phyloP scores from a whole-genome alignment of 805 yeast genomes.

The Hanseniaspora valbyensis region DNA sequence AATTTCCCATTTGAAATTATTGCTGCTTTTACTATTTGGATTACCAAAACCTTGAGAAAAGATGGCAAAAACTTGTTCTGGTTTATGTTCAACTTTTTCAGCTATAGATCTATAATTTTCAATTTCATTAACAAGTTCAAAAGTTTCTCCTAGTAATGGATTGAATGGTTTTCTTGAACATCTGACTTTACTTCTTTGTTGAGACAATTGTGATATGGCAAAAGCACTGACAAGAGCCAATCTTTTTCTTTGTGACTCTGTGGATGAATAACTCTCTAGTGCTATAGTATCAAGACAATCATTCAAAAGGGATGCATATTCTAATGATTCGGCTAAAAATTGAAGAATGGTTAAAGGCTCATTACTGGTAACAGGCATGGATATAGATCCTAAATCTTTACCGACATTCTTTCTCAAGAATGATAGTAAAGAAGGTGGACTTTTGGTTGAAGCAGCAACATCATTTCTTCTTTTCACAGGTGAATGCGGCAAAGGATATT shows the following conservation, averaged over 20 bases:
- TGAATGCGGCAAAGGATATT: slow-evolving; percentile 53
- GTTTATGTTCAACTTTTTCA: slow-evolving; percentile 84
- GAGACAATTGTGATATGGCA: slow-evolving; percentile 64
- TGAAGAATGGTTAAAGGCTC: slow-evolving; percentile 84
- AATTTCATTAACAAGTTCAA: slow-evolving; percentile 78
- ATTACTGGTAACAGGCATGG: slow-evolving; percentile 90
- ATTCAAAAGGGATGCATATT: slow-evolving; percentile 58
- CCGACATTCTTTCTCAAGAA: slow-evolving; percentile 84
- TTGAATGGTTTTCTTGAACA: slow-evolving; percentile 83
- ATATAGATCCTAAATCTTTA: slow-evolving; percentile 69
- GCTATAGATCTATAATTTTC: slow-evolving; percentile 59
- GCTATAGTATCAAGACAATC: slow-evolving; percentile 21
- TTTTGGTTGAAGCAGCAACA: slow-evolving; percentile 44
- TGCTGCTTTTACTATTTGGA: slow-evolving; percentile 27
- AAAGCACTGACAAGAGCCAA: slow-evolving; percentile 61
- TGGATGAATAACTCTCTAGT: slow-evolving; percentile 24
- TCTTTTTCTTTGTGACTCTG: slow-evolving; percentile 44
- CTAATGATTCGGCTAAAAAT: slow-evolving; percentile 66
- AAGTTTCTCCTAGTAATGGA: slow-evolving; percentile 89
- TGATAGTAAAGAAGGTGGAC: slow-evolving; percentile 74
- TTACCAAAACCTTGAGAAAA: slow-evolving; percentile 42
- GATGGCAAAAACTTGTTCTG: slow-evolving; percentile 66
- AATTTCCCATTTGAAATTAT: slow-evolving; percentile 47
- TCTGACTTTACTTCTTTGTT: slow-evolving; percentile 63
- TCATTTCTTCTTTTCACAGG: slow-evolving; percentile 45